Evolutionary conservation across 2,329 filamentous ascomycete genomes (phyloP).

Genomic region (Aureobasidium mangrovei): DNA sequence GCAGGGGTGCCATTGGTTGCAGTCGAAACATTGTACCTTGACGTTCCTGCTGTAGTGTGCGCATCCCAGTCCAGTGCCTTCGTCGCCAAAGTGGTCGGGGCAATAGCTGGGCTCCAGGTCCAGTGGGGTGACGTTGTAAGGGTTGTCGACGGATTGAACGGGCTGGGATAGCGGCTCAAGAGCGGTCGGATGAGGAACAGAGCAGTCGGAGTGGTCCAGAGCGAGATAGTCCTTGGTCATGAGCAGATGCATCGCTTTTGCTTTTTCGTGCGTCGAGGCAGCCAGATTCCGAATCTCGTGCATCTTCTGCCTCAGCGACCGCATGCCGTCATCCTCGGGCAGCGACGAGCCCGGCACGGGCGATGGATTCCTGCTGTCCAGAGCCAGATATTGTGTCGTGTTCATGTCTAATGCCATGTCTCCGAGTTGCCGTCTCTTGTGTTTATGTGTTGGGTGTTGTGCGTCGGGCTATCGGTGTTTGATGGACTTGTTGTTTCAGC

Average conservation of each 20-base stretch:
- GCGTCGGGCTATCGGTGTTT: slow-evolving; percentile 1
- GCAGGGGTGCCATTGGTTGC: slow-evolving; percentile 88
- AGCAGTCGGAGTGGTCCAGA: slow-evolving; percentile 2
- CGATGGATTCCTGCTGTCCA: background rate
- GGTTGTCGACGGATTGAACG: slow-evolving; percentile 20
- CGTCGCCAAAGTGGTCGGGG: slow-evolving; percentile 36
- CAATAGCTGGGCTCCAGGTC: slow-evolving; percentile 29
- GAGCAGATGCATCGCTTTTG: slow-evolving; percentile 39
- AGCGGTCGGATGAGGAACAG: background rate
- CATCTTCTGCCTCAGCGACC: slow-evolving; percentile 37
- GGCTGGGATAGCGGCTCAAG: slow-evolving; percentile 6
- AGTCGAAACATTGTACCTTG: slow-evolving; percentile 87
- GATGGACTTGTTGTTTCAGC: slow-evolving; percentile 2
- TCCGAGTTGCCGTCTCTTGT: background rate
- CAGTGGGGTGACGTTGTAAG: slow-evolving; percentile 26
- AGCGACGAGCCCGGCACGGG: slow-evolving; percentile 20
- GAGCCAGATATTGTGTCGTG: background rate
- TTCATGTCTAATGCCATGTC: slow-evolving; percentile 5
- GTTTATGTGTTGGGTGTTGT: background rate
- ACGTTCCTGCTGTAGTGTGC: slow-evolving; percentile 92
- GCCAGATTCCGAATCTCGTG: slow-evolving; percentile 38
- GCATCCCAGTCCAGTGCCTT: slow-evolving; percentile 59
- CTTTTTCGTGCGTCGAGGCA: slow-evolving; percentile 40
- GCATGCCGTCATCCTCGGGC: slow-evolving; percentile 45
- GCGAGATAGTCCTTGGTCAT: slow-evolving; percentile 41